phyloP scores from a whole-genome alignment of 768 basidiomycete genomes.

The Leucosporidium yakuticum region DNA sequence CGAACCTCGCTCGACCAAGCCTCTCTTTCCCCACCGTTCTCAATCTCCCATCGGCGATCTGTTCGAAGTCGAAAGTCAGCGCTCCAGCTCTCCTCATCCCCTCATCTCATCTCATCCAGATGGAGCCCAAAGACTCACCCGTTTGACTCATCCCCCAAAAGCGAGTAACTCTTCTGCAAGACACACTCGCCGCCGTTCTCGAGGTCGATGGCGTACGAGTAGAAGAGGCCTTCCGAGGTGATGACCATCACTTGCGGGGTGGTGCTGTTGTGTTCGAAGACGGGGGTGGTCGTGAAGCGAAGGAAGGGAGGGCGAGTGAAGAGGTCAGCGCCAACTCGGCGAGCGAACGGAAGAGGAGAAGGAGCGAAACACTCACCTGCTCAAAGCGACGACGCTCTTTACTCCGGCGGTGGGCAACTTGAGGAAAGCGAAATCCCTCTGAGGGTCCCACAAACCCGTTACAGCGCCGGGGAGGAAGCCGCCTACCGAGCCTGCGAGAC shows the following conservation, averaged over 20 bases:
- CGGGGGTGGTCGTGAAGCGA: too few relatives aligned
- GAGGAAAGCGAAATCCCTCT: conserved; percentile 86
- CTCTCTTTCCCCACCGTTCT: too few relatives aligned
- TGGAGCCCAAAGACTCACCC: conserved; percentile 6
- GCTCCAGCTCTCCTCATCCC: too few relatives aligned
- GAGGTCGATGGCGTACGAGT: conserved; percentile 89
- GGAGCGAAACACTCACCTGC: conserved; percentile 57
- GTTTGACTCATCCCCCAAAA: conserved; percentile 24
- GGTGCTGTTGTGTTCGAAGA: conserved; percentile 62
- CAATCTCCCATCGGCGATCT: too few relatives aligned
- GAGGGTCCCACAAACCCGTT: conserved; percentile 95
- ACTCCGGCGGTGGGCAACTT: conserved; percentile 71
- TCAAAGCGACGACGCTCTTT: conserved; percentile 80
- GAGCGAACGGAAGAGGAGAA: neutral
- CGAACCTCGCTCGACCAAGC: too few relatives aligned
- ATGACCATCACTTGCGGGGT: conserved; percentile 97
- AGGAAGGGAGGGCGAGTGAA: neutral
- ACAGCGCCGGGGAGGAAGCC: conserved; percentile 80
- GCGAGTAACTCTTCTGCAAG: conserved; percentile 78
- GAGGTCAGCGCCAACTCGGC: neutral
- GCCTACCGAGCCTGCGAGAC: conserved; percentile 68
- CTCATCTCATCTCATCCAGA: too few relatives aligned
- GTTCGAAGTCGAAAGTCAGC: too few relatives aligned
- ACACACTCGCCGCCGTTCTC: conserved; percentile 94
- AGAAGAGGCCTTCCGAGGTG: conserved; percentile 90